Base-by-base conservation (phyloP, 306 rosid species). In the Dalbergia oliveri region DNA sequence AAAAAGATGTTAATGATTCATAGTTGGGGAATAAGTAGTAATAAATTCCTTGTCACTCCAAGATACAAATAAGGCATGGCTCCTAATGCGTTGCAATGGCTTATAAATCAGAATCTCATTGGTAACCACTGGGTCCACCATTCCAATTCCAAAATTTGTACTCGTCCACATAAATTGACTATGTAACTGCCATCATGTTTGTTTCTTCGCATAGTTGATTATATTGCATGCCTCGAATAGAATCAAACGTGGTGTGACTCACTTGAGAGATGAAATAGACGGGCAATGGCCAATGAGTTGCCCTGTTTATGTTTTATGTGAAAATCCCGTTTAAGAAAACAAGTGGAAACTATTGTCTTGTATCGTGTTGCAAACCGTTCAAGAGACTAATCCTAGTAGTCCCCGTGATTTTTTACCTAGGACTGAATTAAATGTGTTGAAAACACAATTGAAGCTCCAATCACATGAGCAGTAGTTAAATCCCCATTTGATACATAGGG, bases 221-320 rank as follows among this genome's bases (percentile, higher is more conserved):
- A 6, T 73, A 18, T 64, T 54, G 69, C 43, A 73, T 73, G 37
- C 49, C 33, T 50, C 13, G 35, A 8, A 45, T 23, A 47, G 23
- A 73, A 73, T 50, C 63, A 34, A 51, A 66, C 73, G 45, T 15
- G 4, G 18, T 43, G 26, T 31, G 19, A 4, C 21, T 66, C 76
- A 56, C 23, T 18, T 6, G 76, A 70, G 23, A 41, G 34, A 65
- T 60, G 87, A 69, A 74, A 73, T 51, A 9, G 84, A 74, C 84
- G 62, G 14, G 9, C 3, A 26, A 2, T 26, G 31, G 31, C 31
- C 77, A 61, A 57, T 18, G 8, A 5, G 11, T 43, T 43, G 47
- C 10, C 47, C 2, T 2, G 0, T 43, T 43, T 43, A 7, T 63
- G 16, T 19, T 9, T 34, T 7, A 66, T 57, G 16, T 44, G 21